Evolutionary conservation across 2,329 filamentous ascomycete species (phyloP), one percentile per base, ranked within the genome.

Genomic region (Talaromyces albobiverticillius): DNA sequence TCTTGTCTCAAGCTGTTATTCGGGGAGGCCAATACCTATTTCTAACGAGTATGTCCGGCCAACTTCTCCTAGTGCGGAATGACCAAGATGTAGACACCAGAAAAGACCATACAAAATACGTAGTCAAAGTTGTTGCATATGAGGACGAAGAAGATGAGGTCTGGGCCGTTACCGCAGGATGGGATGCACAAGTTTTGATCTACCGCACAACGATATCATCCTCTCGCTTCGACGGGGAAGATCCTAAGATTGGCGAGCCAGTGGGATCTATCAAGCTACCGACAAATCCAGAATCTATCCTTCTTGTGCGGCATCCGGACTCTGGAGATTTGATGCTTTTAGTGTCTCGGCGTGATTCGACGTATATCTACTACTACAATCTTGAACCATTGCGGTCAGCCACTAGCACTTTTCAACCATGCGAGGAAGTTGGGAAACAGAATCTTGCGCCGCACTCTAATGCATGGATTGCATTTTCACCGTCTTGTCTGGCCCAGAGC

Each of bases 401-500:
- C n/a, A n/a, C n/a, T 38, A 38, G 14, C 43, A 18, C 42, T 10
- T 47, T 54, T 2, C 57, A 56, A 52, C 61, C 69, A 50, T 68
- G 76, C 47, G 61, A 63, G 23, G 69, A 81, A 8, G 68, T 82
- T 3, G 82, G 82, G 22, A 76, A 74, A 55, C 83, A 86, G 60
- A 85, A 85, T 58, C 74, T 86, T 2, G 81, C 83, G 8, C 83
- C 83, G 1, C 78, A 83, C 61, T 83, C 82, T 3, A 85, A 82
- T 62, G 76, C 82, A n/a, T 86, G 84, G 84, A 69, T 84, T 13
- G 76, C 81, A 1, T 86, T 86, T 63, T 83, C 82, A 0, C 83
- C 83, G 0, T 79, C 81, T 6, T 78, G 78, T 42, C 70, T 87
- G 18, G 77, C 81, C 8, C 63, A 82, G 1, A 81, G 75, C 54